Evolutionary conservation across 148 eudicot species (phyloP).

Genomic region (Rhododendron ferrugineum): DNA sequence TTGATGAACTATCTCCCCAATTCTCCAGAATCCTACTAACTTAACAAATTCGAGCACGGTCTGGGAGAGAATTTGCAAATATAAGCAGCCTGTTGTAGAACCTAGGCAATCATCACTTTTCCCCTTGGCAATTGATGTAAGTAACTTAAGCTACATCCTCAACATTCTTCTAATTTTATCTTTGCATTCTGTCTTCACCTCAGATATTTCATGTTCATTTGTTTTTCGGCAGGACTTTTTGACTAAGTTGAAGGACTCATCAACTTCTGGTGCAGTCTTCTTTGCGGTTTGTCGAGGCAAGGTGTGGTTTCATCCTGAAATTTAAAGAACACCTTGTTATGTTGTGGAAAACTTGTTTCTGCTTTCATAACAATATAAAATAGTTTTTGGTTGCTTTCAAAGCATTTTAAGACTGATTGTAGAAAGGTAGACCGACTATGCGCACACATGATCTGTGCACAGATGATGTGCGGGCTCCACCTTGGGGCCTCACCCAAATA

Average conservation of each 20-base stretch:
- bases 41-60: slow-evolving; percentile 55
- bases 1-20: slow-evolving; percentile 17
- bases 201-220: slow-evolving; percentile 14
- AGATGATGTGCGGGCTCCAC: background rate
- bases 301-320: slow-evolving; percentile 36
- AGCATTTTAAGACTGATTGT: background rate
- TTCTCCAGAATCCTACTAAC: slow-evolving; percentile 45
- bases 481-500: background rate
- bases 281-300: slow-evolving; percentile 99
- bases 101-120: slow-evolving; percentile 97
- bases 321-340: background rate
- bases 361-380: background rate
- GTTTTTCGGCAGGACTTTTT: slow-evolving; percentile 65
- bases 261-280: slow-evolving; percentile 83
- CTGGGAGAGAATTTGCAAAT: slow-evolving; percentile 97
- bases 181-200: slow-evolving; percentile 11
- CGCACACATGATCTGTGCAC: background rate
- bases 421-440: background rate
- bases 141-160: slow-evolving; percentile 3
- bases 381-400: background rate
- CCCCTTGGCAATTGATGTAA: slow-evolving; percentile 73
- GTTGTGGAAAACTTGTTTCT: background rate
- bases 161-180: slow-evolving; percentile 2
- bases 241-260: slow-evolving; percentile 68
- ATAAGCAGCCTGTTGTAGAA: slow-evolving; percentile 92